Evolutionary conservation across 345 rosid genomes (phyloP), one percentile per base, ranked within the genome.

Genomic region (Boechera retrofracta): DNA sequence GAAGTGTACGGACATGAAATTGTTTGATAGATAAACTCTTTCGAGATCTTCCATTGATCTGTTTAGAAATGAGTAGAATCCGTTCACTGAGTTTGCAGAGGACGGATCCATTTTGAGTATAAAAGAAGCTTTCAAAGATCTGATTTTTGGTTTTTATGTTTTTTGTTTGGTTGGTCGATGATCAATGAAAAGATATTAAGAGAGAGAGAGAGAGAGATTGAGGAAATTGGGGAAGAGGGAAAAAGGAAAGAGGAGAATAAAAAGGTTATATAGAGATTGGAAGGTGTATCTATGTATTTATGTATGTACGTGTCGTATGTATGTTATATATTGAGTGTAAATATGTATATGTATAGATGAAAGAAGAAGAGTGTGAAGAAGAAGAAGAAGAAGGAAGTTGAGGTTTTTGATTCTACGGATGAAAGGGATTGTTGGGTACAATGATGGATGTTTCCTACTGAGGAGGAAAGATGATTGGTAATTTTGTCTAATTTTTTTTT

Each of bases 31-130:
- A 65, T 87, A 90, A 55, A 84, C 79, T 1, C 89, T 80, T 70
- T 95, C 99, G 49, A 95, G 99, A 86, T 95, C 98, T 66, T 95
- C 98, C 81, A 95, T 85, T 65, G 97, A 96, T 67, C 97, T 81
- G 52, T 94, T 86, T 31, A 95, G 87, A 72, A 86, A 87, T 1
- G 89, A 75, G 86, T 92, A 95, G 88, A 92, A 95, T 13, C 97
- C 98, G 74, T 91, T 88, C 56, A 92, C 96, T 51, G 96, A 88
- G 84, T 74, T 88, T 42, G 89, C 80, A 35, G 89, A 87, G 45
- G 97, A 82, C 66, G 89, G 89, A 87, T 92, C 99, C 99, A 92
- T 91, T 54, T 45, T 5, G 13, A 9, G 41, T 45, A n/a, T 12
- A 16, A 54, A 10, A 31, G 48, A 12, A 54, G 58, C 58, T 16